phyloP scores from a whole-genome alignment of 148 eudicot genomes.

The Spergularia bocconei region DNA sequence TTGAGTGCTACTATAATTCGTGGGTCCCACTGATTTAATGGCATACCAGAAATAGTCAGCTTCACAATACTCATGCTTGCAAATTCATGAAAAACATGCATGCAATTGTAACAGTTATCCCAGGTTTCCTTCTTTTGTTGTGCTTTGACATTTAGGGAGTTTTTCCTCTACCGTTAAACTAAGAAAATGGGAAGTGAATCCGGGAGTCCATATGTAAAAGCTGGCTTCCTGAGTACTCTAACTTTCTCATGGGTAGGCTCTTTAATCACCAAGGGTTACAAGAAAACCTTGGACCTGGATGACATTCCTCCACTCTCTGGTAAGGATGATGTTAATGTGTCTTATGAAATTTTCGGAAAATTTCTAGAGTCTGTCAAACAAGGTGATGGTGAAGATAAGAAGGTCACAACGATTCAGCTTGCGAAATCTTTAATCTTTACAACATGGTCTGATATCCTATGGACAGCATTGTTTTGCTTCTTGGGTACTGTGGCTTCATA shows the following conservation, averaged over 20 bases:
- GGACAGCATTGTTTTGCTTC: conserved; percentile 26
- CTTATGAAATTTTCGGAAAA: conserved; percentile 20
- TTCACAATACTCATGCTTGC: conserved; percentile 10
- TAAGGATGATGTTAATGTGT: conserved; percentile 28
- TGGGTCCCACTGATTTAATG: background rate
- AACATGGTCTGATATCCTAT: conserved; percentile 31
- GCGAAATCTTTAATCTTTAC: conserved; percentile 28
- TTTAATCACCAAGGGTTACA: conserved; percentile 30
- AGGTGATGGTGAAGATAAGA: conserved; percentile 8
- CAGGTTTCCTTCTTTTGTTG: background rate
- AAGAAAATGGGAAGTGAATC: conserved; percentile 19
- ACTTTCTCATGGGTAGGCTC: conserved; percentile 40
- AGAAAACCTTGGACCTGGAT: conserved; percentile 37
- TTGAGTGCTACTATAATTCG: background rate
- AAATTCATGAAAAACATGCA: conserved; percentile 12
- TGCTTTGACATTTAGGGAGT: background rate
- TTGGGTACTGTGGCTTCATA: conserved; percentile 23
- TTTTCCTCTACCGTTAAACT: background rate
- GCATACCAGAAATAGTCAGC: background rate
- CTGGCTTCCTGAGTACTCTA: conserved; percentile 29
- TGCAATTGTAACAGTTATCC: conserved; percentile 2
- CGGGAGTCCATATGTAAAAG: conserved; percentile 31
- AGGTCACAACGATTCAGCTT: conserved; percentile 30
- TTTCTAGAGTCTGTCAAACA: conserved; percentile 22
- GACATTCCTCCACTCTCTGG: conserved; percentile 39